Evolutionary conservation across 2,329 filamentous ascomycete genomes (phyloP).

Genomic region (Talaromyces sp.): DNA sequence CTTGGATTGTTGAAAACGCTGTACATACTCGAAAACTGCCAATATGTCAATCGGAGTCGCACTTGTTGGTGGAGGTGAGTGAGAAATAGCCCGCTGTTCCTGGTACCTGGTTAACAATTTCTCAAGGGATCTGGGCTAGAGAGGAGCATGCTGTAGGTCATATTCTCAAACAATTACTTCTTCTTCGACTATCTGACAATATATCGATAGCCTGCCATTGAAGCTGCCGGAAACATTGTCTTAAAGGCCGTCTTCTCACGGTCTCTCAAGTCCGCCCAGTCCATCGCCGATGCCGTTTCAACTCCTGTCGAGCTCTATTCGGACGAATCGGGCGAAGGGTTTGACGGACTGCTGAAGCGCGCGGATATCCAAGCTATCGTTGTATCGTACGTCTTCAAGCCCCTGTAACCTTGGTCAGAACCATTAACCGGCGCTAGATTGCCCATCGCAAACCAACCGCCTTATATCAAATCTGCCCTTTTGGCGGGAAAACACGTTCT

Average conservation of each 20-base stretch:
- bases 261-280: conserved; percentile 49
- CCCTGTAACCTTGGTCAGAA: conserved; percentile 22
- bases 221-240: conserved; percentile 37
- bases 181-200: conserved; percentile 1
- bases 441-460: conserved; percentile 49
- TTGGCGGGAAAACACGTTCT: conserved; percentile 52
- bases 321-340: conserved; percentile 47
- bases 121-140: conserved; percentile 46
- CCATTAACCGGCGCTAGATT: conserved; percentile 29
- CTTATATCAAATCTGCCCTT: conserved; percentile 46
- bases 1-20: neutral
- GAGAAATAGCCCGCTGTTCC: neutral
- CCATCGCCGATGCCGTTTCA: conserved; percentile 26
- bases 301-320: conserved; percentile 49
- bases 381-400: conserved; percentile 25
- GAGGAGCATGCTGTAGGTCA: conserved; percentile 49
- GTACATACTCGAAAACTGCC: neutral
- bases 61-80: conserved; percentile 20
- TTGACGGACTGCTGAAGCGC: conserved; percentile 43
- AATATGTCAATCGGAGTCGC: conserved; percentile 8
- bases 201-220: conserved; percentile 44
- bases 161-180: too few species aligned
- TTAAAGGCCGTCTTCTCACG: conserved; percentile 58
- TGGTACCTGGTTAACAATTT: neutral
- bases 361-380: conserved; percentile 48